These are phyloP conservation scores for Pisolithus orientalis DNA, from an alignment of 768 basidiomycete species.

Conservation along the genomic window DNA sequence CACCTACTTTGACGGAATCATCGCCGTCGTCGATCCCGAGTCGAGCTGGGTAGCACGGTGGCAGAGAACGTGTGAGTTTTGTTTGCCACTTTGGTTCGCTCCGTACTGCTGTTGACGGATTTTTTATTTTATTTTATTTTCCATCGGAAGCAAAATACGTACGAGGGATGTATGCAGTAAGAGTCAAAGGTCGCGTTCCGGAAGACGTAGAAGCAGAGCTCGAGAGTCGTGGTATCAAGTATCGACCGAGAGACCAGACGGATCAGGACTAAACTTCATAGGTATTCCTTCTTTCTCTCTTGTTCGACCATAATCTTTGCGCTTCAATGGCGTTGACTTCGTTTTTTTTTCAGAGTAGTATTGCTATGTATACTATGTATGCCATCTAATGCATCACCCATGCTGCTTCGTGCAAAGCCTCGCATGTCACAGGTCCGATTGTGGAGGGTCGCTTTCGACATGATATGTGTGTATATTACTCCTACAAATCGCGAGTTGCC, in stretches of 20 bases:
- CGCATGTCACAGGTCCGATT: too few species aligned
- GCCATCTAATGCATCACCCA: too few species aligned
- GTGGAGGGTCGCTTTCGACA: too few species aligned
- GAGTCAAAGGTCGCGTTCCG: conserved; percentile 79
- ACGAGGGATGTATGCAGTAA: conserved; percentile 89
- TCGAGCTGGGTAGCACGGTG: conserved; percentile 94
- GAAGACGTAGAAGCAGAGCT: conserved; percentile 82
- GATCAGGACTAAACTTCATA: conserved; percentile 52
- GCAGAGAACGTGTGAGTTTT: conserved; percentile 81
- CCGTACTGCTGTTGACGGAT: conserved; percentile 3
- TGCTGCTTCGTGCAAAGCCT: too few species aligned
- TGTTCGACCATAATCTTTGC: too few species aligned
- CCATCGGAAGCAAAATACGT: conserved; percentile 69
- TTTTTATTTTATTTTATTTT: background rate
- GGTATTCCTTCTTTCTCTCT: too few species aligned
- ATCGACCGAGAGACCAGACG: conserved; percentile 78
- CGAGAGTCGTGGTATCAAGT: conserved; percentile 70
- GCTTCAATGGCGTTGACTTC: background rate
- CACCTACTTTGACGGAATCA: conserved; percentile 86
- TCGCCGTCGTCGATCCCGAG: conserved; percentile 80
- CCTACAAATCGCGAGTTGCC: too few species aligned
- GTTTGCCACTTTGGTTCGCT: conserved; percentile 22
- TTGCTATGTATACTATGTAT: background rate
- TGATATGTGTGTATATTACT: too few species aligned
- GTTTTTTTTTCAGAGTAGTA: background rate